phyloP scores from a whole-genome alignment of 108 stramenopile genomes.

The Bacterosira constricta region DNA sequence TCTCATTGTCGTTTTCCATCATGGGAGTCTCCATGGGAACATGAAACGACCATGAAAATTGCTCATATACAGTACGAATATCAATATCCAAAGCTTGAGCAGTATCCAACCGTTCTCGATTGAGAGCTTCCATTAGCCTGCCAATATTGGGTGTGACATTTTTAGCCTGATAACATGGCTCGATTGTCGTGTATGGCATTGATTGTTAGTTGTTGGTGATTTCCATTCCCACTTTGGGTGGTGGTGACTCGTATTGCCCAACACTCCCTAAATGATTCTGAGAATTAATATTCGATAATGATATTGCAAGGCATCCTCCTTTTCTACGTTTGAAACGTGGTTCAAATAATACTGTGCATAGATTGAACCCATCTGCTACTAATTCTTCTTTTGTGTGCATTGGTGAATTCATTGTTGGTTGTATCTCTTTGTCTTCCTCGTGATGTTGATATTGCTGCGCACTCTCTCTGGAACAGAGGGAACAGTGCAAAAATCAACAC shows the following conservation, averaged over 20 bases:
- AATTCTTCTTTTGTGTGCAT: too few species aligned
- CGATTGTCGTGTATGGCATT: conserved; percentile 10
- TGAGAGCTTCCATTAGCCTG: conserved; percentile 61
- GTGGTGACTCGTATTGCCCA: conserved; percentile 65
- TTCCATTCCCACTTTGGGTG: too few species aligned
- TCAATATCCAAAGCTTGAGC: conserved; percentile 53
- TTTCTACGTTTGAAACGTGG: conserved; percentile 45
- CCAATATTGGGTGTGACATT: conserved; percentile 67
- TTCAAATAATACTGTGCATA: conserved; percentile 55
- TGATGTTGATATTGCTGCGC: too few species aligned
- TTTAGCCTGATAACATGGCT: conserved; percentile 69
- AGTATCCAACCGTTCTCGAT: conserved; percentile 64
- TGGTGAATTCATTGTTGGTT: too few species aligned
- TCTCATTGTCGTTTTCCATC: conserved; percentile 22
- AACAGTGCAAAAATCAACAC: conserved; percentile 63
- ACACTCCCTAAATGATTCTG: conserved; percentile 71
- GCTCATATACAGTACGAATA: conserved; percentile 63
- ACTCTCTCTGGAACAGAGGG: conserved; percentile 44
- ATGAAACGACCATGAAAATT: conserved; percentile 66
- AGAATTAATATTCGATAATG: conserved; percentile 69
- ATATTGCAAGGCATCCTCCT: conserved; percentile 66
- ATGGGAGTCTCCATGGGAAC: conserved; percentile 51
- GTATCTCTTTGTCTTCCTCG: too few species aligned
- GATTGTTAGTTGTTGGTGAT: not conserved
- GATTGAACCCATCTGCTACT: conserved; percentile 24